Percentiles rank a stretch among this genome's conserved stretches.
phyloP scores from a whole-genome alignment of 306 rosid species.

The Abrus precatorius region DNA sequence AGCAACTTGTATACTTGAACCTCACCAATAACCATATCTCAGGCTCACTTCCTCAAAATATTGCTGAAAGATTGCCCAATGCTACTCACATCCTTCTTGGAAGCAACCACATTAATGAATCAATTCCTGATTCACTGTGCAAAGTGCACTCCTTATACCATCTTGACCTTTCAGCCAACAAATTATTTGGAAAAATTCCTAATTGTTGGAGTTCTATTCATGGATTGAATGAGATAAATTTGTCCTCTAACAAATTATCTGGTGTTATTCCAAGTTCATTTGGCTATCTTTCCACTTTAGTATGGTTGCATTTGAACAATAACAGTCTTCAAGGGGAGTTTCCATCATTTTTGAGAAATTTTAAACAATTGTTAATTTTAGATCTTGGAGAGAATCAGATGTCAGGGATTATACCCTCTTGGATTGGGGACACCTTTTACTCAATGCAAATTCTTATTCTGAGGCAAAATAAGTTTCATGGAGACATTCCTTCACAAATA shows the following conservation, averaged over 20 bases:
- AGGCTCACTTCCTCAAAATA: constrained; percentile 33
- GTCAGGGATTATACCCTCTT: constrained; percentile 44
- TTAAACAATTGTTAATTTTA: not conserved
- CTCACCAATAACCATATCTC: constrained; percentile 27
- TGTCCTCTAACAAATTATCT: constrained; percentile 25
- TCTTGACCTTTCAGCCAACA: constrained; percentile 49
- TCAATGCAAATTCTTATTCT: constrained; percentile 35
- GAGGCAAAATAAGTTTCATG: constrained; percentile 11
- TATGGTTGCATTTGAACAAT: constrained; percentile 41
- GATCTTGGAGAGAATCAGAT: constrained; percentile 49
- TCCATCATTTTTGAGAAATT: constrained; percentile 21
- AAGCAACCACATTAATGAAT: constrained; percentile 27
- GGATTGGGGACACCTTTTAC: constrained; percentile 21
- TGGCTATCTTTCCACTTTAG: not conserved
- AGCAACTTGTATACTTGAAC: constrained; percentile 10
- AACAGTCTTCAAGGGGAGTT: constrained; percentile 41
- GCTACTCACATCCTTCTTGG: constrained; percentile 27
- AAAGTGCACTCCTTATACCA: constrained; percentile 22
- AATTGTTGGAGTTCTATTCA: constrained; percentile 29
- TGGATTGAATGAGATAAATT: not conserved
- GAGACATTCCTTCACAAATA: constrained; percentile 36
- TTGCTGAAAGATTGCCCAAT: constrained; percentile 35
- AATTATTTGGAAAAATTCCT: constrained; percentile 40
- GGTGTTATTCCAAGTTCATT: constrained; percentile 35
- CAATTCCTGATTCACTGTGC: constrained; percentile 40